Base-by-base conservation (phyloP, 2,329 filamentous ascomycete species). In the Alternaria sp. region DNA sequence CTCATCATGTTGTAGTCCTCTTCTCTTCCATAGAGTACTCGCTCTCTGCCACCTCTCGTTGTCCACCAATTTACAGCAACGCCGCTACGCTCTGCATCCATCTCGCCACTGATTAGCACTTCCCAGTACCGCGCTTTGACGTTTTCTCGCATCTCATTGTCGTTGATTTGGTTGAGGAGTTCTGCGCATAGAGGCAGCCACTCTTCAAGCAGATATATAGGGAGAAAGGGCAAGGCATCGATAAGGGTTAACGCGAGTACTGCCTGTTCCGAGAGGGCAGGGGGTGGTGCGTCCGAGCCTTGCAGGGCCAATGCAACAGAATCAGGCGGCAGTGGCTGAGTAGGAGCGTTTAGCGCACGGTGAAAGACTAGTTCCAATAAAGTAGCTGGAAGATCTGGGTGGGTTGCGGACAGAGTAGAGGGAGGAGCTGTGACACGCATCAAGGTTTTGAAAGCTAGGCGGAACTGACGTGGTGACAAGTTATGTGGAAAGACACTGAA, bases 51-150 rank as follows among this genome's bases (percentile, higher is more conserved):
- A 4, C 87, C 87, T 59, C 85, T 76, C 75, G 87, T 80, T 79
- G 88, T 91, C 94, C 94, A 97, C 94, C 94, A 97, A 2, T 88
- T 87, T 18, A 96, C 91, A 49, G 90, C 93, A 32, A 91, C 85
- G 41, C 89, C 87, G 7, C 92, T 90, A 61, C 93, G 86, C 74
- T 96, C 91, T 24, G 96, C 89, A 78, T 97, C 93, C 88, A 97
- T 91, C 80, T 96, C 93, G 4, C 93, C 93, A 68, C 86, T 89
- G 41, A 89, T 89, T 9, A 97, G 79, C 3, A 93, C 85, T 59
- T 95, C 89, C 89, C 91, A 93, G 76, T 96, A 91, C 51, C 93
- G 83, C 64, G 88, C 85, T 72, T 89, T 88, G 38, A 89, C 91
- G 3, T 83, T 81, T 47, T 88, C 85, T 43, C 88, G 84, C 82